Conservation (phyloP, 2,329 filamentous ascomycete species). For the Raffaelea deltoideospora region DNA sequence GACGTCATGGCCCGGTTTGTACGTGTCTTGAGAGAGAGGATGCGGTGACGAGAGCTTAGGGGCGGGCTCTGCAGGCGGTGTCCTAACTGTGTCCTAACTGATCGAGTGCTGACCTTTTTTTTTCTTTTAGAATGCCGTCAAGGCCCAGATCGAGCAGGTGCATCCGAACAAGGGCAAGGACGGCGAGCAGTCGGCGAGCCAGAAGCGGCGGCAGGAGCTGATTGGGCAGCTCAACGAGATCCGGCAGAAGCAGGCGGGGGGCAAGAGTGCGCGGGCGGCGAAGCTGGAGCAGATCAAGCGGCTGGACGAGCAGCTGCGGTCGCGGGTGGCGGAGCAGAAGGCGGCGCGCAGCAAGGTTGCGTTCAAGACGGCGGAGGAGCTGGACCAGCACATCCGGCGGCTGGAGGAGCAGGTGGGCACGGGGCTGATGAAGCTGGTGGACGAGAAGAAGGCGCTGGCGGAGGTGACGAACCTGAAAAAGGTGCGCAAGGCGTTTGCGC, state of each 20-base stretch:
- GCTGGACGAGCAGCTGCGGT: slow-evolving; percentile 77
- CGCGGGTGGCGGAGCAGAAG: slow-evolving; percentile 77
- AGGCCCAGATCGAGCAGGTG: slow-evolving; percentile 74
- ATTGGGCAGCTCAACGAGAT: slow-evolving; percentile 71
- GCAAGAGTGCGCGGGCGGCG: slow-evolving; percentile 65
- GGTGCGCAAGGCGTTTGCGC: slow-evolving; percentile 78
- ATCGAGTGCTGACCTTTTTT: no score
- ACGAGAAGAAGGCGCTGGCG: slow-evolving; percentile 84
- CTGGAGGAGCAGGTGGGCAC: slow-evolving; percentile 78
- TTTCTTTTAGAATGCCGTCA: slow-evolving; percentile 59
- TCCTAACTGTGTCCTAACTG: slow-evolving; percentile 5
- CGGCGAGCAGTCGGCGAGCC: slow-evolving; percentile 56
- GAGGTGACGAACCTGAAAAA: slow-evolving; percentile 76
- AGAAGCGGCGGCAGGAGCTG: slow-evolving; percentile 75
- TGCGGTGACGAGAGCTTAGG: slow-evolving; percentile 2
- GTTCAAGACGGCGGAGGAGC: slow-evolving; percentile 78
- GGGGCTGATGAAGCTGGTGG: slow-evolving; percentile 86
- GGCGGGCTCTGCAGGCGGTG: no score
- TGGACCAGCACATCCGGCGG: slow-evolving; percentile 66
- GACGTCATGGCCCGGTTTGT: slow-evolving; percentile 48
- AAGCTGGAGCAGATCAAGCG: slow-evolving; percentile 86
- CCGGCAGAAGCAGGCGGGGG: slow-evolving; percentile 69
- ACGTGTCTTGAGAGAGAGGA: slow-evolving; percentile 8
- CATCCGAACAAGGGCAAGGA: slow-evolving; percentile 61
- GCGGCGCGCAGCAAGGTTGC: slow-evolving; percentile 61